These are phyloP conservation scores for Dioszegia crocea DNA, from an alignment of 768 basidiomycete genomes.

Conservation along the genomic window DNA sequence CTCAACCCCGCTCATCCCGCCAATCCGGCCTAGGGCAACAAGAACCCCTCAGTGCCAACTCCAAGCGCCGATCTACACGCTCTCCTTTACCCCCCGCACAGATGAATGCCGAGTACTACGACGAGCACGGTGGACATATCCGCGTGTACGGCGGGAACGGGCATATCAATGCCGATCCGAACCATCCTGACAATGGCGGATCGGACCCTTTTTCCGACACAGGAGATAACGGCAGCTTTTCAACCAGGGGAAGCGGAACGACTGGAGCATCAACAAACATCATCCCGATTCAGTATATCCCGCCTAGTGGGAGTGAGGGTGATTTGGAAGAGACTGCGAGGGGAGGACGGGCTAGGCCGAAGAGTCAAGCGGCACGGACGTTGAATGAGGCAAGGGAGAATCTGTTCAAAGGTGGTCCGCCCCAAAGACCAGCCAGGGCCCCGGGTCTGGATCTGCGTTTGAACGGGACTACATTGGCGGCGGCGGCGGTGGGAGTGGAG, in stretches of 20 bases:
- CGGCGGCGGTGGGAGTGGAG: background rate
- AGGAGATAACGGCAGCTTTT: constrained; percentile 37
- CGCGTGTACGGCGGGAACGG: constrained; percentile 30
- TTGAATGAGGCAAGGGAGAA: constrained; percentile 42
- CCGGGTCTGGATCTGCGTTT: constrained; percentile 42
- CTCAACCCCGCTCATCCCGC: constrained; percentile 8
- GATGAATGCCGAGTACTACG: constrained; percentile 32
- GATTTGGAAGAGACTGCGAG: constrained; percentile 11
- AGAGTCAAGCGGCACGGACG: constrained; percentile 25
- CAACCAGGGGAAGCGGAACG: constrained; percentile 13
- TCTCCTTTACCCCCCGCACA: constrained; percentile 32
- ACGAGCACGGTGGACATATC: constrained; percentile 23
- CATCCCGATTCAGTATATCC: constrained; percentile 47
- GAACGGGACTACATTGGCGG: background rate
- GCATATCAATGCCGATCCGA: constrained; percentile 25
- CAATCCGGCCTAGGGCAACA: constrained; percentile 5
- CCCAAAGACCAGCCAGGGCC: constrained; percentile 40
- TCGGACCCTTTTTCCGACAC: constrained; percentile 33
- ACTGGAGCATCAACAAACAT: constrained; percentile 35
- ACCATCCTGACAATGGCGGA: constrained; percentile 11
- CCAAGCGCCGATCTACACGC: constrained; percentile 1
- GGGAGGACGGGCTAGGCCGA: constrained; percentile 3
- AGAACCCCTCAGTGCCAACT: background rate
- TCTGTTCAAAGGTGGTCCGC: constrained; percentile 24
- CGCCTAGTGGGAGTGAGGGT: constrained; percentile 27